A percentile compares a stretch with the other conserved stretches of the same genome.
phyloP scores from a whole-genome alignment of 2,329 filamentous ascomycete genomes.

The Aspergillus ruber region DNA sequence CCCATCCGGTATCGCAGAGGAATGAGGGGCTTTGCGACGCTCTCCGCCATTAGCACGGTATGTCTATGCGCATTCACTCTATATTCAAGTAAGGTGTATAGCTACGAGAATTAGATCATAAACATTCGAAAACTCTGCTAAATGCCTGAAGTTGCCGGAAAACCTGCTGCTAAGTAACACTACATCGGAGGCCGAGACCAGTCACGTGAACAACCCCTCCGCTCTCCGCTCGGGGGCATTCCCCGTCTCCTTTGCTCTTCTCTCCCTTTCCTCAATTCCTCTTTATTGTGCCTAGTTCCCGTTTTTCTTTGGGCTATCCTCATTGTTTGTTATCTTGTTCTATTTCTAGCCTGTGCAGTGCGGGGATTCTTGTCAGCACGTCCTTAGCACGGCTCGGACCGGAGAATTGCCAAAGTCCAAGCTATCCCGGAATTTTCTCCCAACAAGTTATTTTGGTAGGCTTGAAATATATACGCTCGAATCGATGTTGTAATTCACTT shows the following conservation, averaged over 20 bases:
- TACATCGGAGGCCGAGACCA: neutral
- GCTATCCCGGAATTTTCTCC: neutral
- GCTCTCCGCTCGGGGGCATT: constrained; percentile 5
- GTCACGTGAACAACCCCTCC: neutral
- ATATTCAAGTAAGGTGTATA: no score
- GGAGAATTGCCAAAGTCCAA: neutral
- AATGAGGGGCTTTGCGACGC: neutral
- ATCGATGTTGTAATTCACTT: neutral
- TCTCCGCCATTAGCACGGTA: neutral
- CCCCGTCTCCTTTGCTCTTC: neutral
- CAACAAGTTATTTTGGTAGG: neutral
- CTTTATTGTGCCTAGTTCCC: no score
- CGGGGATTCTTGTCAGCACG: neutral
- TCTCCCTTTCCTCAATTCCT: neutral
- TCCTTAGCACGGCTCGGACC: neutral
- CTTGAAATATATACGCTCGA: no score
- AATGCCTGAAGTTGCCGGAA: no score
- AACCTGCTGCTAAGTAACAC: no score
- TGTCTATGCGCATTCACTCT: no score
- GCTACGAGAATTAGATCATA: no score
- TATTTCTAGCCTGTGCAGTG: constrained; percentile 1
- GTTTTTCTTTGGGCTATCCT: no score
- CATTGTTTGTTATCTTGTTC: neutral
- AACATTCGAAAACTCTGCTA: no score
- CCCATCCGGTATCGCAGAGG: neutral